Percentiles rank a stretch among this genome's conserved stretches.
phyloP scores from a whole-genome alignment of 768 basidiomycete genomes.

The Suillus paluster region DNA sequence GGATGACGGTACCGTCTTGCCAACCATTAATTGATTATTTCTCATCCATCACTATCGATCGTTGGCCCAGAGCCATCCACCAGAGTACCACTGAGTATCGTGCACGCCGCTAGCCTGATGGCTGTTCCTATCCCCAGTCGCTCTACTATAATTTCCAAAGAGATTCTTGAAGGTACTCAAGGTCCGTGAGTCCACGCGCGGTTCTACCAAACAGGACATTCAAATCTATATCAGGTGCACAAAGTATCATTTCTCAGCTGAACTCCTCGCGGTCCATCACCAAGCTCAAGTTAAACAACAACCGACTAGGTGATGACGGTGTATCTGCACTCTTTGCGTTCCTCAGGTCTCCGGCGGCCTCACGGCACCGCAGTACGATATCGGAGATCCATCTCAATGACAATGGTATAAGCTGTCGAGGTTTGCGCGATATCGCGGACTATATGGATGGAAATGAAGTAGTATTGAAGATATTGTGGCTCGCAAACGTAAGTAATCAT shows the following conservation, averaged over 20 bases:
- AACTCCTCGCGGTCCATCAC: constrained; percentile 46
- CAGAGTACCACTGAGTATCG: no score
- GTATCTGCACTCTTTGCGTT: constrained; percentile 57
- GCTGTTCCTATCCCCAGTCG: neutral
- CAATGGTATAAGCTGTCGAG: constrained; percentile 56
- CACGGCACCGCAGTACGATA: constrained; percentile 45
- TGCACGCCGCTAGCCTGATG: neutral
- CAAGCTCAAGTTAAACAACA: constrained; percentile 59
- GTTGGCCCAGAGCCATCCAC: neutral
- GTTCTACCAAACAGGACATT: neutral
- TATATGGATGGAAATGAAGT: constrained; percentile 53
- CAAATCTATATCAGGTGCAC: constrained; percentile 51
- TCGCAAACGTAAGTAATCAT: constrained; percentile 55
- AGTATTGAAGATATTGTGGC: constrained; percentile 48
- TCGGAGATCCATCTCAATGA: constrained; percentile 60
- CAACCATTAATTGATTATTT: neutral
- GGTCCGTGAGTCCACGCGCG: neutral
- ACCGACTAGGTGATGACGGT: constrained; percentile 61
- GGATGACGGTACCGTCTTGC: no score
- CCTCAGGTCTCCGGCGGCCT: constrained; percentile 44
- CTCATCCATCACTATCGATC: neutral
- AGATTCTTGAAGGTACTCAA: constrained; percentile 1
- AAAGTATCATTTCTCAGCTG: constrained; percentile 52
- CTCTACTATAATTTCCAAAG: neutral
- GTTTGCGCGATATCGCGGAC: constrained; percentile 52